These are phyloP conservation scores for Bretschneidera sinensis DNA, from an alignment of 345 rosid species.

Conservation along the genomic window DNA sequence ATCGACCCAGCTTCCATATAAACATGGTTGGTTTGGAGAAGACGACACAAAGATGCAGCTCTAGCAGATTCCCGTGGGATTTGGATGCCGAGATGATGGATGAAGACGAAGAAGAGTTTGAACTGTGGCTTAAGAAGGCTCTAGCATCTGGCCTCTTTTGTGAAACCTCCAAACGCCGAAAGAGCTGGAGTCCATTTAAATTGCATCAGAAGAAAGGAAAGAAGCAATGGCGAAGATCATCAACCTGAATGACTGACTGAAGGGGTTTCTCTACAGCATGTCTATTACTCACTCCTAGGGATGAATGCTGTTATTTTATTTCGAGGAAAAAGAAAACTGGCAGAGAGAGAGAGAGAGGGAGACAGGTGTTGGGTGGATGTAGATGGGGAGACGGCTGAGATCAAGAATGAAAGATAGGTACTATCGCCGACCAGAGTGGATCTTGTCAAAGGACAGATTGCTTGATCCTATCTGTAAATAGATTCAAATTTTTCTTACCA, in stretches of 20 bases:
- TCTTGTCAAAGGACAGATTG: not conserved
- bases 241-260: constrained; percentile 36
- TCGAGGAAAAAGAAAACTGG: not conserved
- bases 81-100: constrained; percentile 90
- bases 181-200: constrained; percentile 97
- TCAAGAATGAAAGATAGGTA: too few relatives aligned
- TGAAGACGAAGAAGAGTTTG: constrained; percentile 87
- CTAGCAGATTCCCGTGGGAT: constrained; percentile 87
- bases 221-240: constrained; percentile 92
- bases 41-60: constrained; percentile 72
- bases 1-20: constrained; percentile 91
- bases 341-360: not conserved
- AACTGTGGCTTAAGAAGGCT: constrained; percentile 86
- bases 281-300: not conserved
- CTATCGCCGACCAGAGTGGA: not conserved
- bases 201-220: constrained; percentile 72
- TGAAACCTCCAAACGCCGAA: constrained; percentile 79
- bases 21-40: constrained; percentile 93
- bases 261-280: not conserved
- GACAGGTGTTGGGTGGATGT: not conserved
- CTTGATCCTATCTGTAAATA: not conserved
- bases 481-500: not conserved
- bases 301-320: too few relatives aligned
- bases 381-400: not conserved
- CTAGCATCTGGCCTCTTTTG: constrained; percentile 88